Evolutionary conservation across 306 rosid genomes (phyloP), one percentile per base, ranked within the genome.

Genomic region (Pyrus pyrifolia): DNA sequence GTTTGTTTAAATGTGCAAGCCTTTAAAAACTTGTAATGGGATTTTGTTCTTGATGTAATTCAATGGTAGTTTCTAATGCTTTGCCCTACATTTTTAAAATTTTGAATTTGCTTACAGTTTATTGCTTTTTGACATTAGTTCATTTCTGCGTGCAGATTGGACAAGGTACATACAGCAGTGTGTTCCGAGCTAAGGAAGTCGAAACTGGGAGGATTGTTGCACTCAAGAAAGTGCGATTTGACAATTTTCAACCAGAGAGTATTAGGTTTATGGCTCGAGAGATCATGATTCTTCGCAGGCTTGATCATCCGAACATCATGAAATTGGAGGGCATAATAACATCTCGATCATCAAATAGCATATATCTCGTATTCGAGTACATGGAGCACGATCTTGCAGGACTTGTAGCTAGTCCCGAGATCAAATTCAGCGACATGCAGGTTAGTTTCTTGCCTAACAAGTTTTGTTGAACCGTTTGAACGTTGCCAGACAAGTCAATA

Each of bases 311-410:
- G 19, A 96, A 96, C 87, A 87, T 96, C 79, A 91, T 96, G 96
- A 91, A 89, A 80, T 78, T 96, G 81, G 97, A 96, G 74, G 99
- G 99, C 30, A 65, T 96, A 68, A 91, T 92, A 74, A 89, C 98
- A 23, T 92, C 99, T 11, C 80, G 85, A 52, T 23, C 85, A 30
- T 93, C 99, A 25, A 96, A 18, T 67, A 96, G 97, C 87, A 88
- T 96, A 67, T 96, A 93, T 84, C 97, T 96, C 53, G 99, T 96
- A 18, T 96, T 96, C 64, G 99, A 96, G 61, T 96, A 96, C 89
- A 96, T 96, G 99, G 99, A 96, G 74, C 99, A 96, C 71, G 99
- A 96, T 87, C 99, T 96, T 65, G 96, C 99, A 3, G 99, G 98
- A 65, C 88, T 96, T 42, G 92, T 92, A 3, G 91, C 99, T 19